A percentile compares a stretch with the other conserved stretches of the same genome.
Evolutionary conservation across 257 asterid species (phyloP).

Genomic region (Anisodus acutangulus): DNA sequence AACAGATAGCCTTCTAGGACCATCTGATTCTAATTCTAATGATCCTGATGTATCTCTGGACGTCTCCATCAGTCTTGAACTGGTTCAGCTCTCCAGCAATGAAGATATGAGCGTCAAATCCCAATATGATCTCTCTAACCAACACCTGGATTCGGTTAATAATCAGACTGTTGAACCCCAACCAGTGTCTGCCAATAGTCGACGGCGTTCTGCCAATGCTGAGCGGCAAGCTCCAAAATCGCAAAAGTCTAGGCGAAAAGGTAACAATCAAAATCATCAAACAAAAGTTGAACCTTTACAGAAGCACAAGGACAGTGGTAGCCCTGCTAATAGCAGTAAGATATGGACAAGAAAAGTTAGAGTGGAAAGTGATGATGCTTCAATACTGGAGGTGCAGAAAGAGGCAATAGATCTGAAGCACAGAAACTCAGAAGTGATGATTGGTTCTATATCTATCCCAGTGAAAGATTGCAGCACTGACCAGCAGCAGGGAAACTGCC

Average conservation of each 20-base stretch:
- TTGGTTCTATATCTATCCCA: conserved; percentile 74
- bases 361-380: conserved; percentile 48
- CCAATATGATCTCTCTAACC: conserved; percentile 41
- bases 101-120: conserved; percentile 51
- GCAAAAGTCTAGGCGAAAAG: conserved; percentile 47
- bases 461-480: conserved; percentile 45
- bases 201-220: conserved; percentile 36
- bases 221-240: conserved; percentile 63
- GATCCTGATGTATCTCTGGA: conserved; percentile 37
- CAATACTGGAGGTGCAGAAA: conserved; percentile 42
- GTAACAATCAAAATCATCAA: conserved; percentile 54
- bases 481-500: conserved; percentile 42
- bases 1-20: conserved; percentile 49
- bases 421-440: conserved; percentile 59
- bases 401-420: conserved; percentile 46
- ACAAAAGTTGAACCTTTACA: conserved; percentile 53
- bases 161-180: conserved; percentile 47
- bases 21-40: conserved; percentile 30
- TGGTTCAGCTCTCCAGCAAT: conserved; percentile 44
- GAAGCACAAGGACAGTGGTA: conserved; percentile 56
- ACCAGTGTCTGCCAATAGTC: conserved; percentile 42
- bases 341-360: conserved; percentile 62
- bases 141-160: conserved; percentile 39
- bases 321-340: conserved; percentile 49
- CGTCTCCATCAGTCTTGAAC: conserved; percentile 38